Conservation (phyloP, 768 basidiomycete species). For the Mycena chlorophos region DNA sequence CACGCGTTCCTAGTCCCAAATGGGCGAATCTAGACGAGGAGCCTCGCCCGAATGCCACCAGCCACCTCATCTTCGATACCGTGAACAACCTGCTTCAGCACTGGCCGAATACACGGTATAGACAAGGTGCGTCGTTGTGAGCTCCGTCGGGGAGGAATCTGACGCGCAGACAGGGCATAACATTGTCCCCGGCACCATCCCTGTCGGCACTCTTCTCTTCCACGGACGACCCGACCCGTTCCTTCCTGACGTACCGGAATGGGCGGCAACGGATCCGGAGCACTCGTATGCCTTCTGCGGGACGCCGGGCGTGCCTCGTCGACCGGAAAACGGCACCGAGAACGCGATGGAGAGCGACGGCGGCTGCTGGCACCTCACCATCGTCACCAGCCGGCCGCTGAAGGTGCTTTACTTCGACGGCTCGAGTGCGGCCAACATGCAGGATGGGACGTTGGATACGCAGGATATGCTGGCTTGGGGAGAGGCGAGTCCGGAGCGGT, state of each 20-base stretch:
- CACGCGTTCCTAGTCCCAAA: too few relatives aligned
- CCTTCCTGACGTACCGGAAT: slow-evolving; percentile 19
- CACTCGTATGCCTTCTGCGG: slow-evolving; percentile 37
- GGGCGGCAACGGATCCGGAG: slow-evolving; percentile 26
- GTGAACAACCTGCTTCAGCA: slow-evolving; percentile 29
- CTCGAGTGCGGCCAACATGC: slow-evolving; percentile 46
- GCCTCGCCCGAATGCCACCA: slow-evolving; percentile 29
- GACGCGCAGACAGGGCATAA: too few relatives aligned
- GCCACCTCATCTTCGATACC: slow-evolving; percentile 25
- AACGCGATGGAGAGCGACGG: not conserved
- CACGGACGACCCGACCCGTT: slow-evolving; percentile 20
- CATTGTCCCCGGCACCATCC: slow-evolving; percentile 21
- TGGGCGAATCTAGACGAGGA: too few relatives aligned
- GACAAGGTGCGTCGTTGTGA: slow-evolving; percentile 39
- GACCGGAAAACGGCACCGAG: not conserved
- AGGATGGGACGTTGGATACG: slow-evolving; percentile 42
- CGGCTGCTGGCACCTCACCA: slow-evolving; percentile 43
- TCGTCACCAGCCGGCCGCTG: slow-evolving; percentile 39
- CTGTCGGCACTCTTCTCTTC: slow-evolving; percentile 23
- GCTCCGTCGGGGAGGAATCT: too few relatives aligned
- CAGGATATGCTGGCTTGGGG: slow-evolving; percentile 53
- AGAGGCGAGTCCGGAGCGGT: slow-evolving; percentile 22
- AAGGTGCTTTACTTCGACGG: slow-evolving; percentile 56
- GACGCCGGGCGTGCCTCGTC: not conserved
- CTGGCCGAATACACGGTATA: slow-evolving; percentile 40